Evolutionary conservation across 768 basidiomycete genomes (phyloP), one percentile per base, ranked within the genome.

Genomic region (Russula griseocarnosa): DNA sequence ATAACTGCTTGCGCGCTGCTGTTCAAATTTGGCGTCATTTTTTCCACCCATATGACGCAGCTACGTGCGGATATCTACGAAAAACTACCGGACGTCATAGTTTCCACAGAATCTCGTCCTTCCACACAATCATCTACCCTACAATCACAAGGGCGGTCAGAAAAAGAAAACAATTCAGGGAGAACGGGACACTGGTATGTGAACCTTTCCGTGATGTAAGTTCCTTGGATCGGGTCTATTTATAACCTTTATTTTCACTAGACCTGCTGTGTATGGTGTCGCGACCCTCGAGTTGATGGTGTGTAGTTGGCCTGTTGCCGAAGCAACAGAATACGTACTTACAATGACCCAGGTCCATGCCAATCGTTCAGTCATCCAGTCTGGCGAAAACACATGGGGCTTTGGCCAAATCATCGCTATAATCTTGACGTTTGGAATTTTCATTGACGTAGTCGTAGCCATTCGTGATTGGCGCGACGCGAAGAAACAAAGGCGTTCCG

Each of bases 401-500:
- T 65, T 65, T 46, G 63, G 58, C 13, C 63, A 65, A 55, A 60
- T 65, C 24, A 36, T 60, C 18, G 5, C 63, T 8, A 11, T 63
- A 1, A 22, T 54, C 44, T 40, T 63, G 26, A 36, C 50, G 38
- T 16, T 60, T 5, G 53, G 51, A 22, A 55, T 22, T 44, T 6
- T 65, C 5, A 16, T 65, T 28, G 58, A 60, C 22, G n/a, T 55
- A 6, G 40, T 28, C 24, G 58, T 44, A 30, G 22, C 38, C 6
- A 3, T 60, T 32, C 16, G 38, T 14, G 38, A 47, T 38, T 14
- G 58, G 58, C 18, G 18, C 22, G 13, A 22, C 22, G 20, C n/a
- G 6, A 34, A 20, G 52, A 50, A 34, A 16, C 11, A 26, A 55
- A 50, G 5, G 13, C 13, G 34, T 34, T 24, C 53, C n/a, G 1